Base-by-base conservation (phyloP, 2,329 filamentous ascomycete species). In the Cladobotryum protrusum region DNA sequence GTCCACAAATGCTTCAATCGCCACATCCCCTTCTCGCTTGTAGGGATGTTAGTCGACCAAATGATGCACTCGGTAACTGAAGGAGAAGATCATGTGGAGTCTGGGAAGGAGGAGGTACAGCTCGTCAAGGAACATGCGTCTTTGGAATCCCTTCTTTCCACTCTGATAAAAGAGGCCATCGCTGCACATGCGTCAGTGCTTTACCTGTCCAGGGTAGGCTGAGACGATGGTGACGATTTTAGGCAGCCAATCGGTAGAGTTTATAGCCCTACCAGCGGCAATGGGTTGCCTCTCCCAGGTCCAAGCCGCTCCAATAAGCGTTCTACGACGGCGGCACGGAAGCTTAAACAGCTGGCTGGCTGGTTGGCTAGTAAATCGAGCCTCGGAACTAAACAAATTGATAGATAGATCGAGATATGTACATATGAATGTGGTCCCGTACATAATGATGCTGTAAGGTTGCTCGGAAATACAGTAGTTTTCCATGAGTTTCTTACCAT, bases 211-310 rank as follows among this genome's bases (percentile, higher is more conserved):
- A 45, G 39, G 39, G 44, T 24, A 24, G 19, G 39, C 24, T 32
- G 33, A 46, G n/a, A 17, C 7, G 15, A 12, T 32, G 12, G 17
- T 13, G 9, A 41, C 12, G n/a, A 41, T 18, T 17, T 3, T 2
- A 19, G 15, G 20, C 45, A 33, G 35, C 44, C 49, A 50, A 50
- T 50, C 49, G 49, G 49, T 44, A 50, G 29, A 13, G 33, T 50
- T 47, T 39, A 19, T 41, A 32, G 36, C 48, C 43, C 48, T 50
- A 50, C 49, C 39, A 42, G 18, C 13, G 39, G 15, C 39, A 17
- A 3, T 13, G 39, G 14, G 35, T 37, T 37, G 35, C 35, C 35
- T 37, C 35, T 9, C 14, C 35, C 7, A 37, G 17, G 14, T n/a
- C 17, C 35, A 37, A 6, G 17, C 35, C 8, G 15, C 39, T 19